These are phyloP conservation scores for Annulohypoxylon maeteangense DNA, from an alignment of 495 filamentous ascomycete species.

Conservation along the genomic window DNA sequence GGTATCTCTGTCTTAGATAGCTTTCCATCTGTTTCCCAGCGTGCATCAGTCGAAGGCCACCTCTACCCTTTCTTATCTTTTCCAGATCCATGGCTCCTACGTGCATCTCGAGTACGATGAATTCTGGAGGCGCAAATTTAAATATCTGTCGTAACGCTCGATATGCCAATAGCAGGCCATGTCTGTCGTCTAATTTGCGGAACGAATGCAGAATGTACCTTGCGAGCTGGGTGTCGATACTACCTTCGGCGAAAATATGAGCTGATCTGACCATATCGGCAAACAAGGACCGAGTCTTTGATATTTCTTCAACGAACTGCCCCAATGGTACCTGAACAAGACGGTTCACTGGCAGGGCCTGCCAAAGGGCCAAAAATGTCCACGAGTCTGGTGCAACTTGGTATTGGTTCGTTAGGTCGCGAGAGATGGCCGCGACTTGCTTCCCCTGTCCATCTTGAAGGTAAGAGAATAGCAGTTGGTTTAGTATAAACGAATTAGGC, in stretches of 20 bases:
- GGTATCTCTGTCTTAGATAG: slow-evolving; percentile 34
- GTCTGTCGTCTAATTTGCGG: slow-evolving; percentile 55
- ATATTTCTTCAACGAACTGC: slow-evolving; percentile 60
- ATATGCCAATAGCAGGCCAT: slow-evolving; percentile 70
- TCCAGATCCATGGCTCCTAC: slow-evolving; percentile 51
- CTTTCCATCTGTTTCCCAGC: slow-evolving; percentile 48
- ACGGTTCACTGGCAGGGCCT: slow-evolving; percentile 57
- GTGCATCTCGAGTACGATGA: slow-evolving; percentile 55
- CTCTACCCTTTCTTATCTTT: slow-evolving; percentile 46
- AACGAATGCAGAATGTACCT: slow-evolving; percentile 58
- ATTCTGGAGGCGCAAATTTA: slow-evolving; percentile 57
- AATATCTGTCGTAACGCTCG: slow-evolving; percentile 66
- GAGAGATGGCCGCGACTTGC: slow-evolving; percentile 67
- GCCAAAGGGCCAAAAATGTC: slow-evolving; percentile 76
- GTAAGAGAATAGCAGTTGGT: slow-evolving; percentile 75
- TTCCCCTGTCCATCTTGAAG: slow-evolving; percentile 61
- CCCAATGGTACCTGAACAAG: slow-evolving; percentile 52
- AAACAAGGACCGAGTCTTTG: slow-evolving; percentile 66
- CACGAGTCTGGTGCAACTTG: slow-evolving; percentile 69
- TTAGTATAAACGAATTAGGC: slow-evolving; percentile 77
- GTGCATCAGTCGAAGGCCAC: slow-evolving; percentile 47
- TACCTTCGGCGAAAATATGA: slow-evolving; percentile 47
- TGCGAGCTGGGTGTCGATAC: slow-evolving; percentile 50
- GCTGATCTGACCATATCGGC: slow-evolving; percentile 65
- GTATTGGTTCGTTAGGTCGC: slow-evolving; percentile 50